Evolutionary conservation across 345 rosid species (phyloP).

Genomic region (Lagerstroemia speciosa): DNA sequence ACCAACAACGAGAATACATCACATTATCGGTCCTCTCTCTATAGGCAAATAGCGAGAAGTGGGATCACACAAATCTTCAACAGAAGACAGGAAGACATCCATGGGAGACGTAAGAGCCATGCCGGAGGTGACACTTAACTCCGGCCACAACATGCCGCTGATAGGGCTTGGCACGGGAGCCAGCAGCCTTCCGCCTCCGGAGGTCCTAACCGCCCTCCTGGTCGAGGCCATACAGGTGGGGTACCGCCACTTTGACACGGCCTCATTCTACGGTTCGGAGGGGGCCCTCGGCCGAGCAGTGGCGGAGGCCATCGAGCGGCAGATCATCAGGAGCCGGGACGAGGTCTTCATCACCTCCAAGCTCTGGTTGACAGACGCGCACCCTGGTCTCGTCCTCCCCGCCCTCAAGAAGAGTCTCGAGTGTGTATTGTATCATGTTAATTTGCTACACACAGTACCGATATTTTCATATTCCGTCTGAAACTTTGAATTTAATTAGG

Average conservation of each 20-base stretch:
- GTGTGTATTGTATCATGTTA: constrained; percentile 1
- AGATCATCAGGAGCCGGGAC: not conserved
- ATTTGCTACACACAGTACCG: too few species aligned
- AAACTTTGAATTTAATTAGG: too few species aligned
- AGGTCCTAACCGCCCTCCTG: not conserved
- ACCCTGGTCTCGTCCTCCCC: not conserved
- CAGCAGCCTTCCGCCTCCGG: not conserved
- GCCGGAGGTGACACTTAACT: not conserved
- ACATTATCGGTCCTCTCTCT: too few species aligned
- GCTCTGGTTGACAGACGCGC: not conserved
- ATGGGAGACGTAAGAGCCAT: not conserved
- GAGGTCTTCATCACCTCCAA: constrained; percentile 1
- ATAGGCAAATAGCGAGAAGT: too few species aligned
- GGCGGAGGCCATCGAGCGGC: not conserved
- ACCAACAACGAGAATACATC: too few species aligned
- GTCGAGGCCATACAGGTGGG: not conserved
- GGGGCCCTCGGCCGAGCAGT: not conserved
- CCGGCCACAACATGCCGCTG: not conserved
- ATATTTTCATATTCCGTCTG: too few species aligned
- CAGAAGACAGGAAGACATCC: not conserved
- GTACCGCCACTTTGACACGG: constrained; percentile 7
- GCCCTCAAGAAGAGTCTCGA: not conserved
- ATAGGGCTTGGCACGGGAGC: not conserved
- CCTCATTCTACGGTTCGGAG: not conserved
- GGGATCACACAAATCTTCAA: not conserved